phyloP scores from a whole-genome alignment of 768 basidiomycete genomes.

The Rubroboletus satanas region DNA sequence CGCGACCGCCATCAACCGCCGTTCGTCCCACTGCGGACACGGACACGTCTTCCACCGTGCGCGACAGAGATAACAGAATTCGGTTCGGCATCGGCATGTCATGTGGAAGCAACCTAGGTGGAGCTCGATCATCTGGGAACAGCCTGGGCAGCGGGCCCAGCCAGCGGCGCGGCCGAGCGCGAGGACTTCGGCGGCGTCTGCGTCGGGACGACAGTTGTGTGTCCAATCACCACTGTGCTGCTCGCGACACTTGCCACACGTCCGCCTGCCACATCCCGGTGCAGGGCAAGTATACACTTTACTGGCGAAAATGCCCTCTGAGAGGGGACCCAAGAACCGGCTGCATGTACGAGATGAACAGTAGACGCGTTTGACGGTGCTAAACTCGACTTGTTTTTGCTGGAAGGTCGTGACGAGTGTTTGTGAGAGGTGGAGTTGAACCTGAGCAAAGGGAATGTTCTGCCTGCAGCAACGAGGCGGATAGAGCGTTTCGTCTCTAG shows the following conservation, averaged over 20 bases:
- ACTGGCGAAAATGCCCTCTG: constrained; percentile 21
- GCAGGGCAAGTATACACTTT: constrained; percentile 21
- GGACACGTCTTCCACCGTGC: constrained; percentile 59
- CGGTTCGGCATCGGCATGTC: constrained; percentile 36
- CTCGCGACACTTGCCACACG: constrained; percentile 28
- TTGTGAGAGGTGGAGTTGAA: constrained; percentile 24
- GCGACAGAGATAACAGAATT: constrained; percentile 48
- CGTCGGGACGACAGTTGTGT: constrained; percentile 27
- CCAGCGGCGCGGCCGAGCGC: constrained; percentile 25
- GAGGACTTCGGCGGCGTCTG: constrained; percentile 24
- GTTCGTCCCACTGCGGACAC: constrained; percentile 69
- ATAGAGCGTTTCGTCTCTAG: constrained; percentile 37
- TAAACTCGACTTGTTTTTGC: constrained; percentile 30
- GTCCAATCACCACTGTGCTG: constrained; percentile 20
- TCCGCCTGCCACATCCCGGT: constrained; percentile 16
- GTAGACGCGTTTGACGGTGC: constrained; percentile 36
- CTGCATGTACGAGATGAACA: constrained; percentile 36
- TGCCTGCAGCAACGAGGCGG: constrained; percentile 40
- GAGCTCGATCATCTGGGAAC: constrained; percentile 37
- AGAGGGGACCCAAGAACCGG: constrained; percentile 34
- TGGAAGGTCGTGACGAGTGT: constrained; percentile 17
- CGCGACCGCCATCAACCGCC: constrained; percentile 35
- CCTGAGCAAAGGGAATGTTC: constrained; percentile 25
- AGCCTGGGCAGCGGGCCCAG: constrained; percentile 41
- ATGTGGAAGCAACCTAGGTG: constrained; percentile 38